Evolutionary conservation across 208 protist species (phyloP), one percentile per base, ranked within the genome.

Genomic region (Endotrypanum monterogeii): DNA sequence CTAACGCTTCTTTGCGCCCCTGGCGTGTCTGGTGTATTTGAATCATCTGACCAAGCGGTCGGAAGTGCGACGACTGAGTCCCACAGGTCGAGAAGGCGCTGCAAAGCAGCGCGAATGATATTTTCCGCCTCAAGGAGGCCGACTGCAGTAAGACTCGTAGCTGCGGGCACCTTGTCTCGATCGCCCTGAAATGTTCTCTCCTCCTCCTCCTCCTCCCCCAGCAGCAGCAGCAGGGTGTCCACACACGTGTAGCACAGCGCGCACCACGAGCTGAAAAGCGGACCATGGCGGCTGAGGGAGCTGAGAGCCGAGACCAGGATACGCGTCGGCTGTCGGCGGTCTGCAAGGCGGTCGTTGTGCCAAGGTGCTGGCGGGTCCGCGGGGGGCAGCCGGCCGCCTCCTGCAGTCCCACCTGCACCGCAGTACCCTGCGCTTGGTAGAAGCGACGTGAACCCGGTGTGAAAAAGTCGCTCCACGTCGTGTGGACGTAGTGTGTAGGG

Each of bases 201-300:
- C 39, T 30, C 44, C n/a, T n/a, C n/a, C n/a, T n/a, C n/a, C n/a
- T n/a, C n/a, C n/a, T n/a, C n/a, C n/a, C n/a, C n/a, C n/a, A n/a
- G n/a, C n/a, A n/a, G n/a, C n/a, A 54, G 9, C 35, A 73, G 55
- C 32, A 55, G 63, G 28, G 50, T 14, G 52, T 44, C 50, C 41
- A 80, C 6, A 67, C 76, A 74, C 0, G 35, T 52, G 48, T 71
- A 80, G 37, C 52, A 71, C 55, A 80, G 54, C 1, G 76, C 60
- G 37, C 76, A 80, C 76, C 76, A 80, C 41, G 76, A 41, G 50
- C 70, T 80, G 70, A 80, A 80, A 37, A 80, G 76, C 32, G 76
- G 76, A 0, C 76, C 76, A 46, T 46, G 20, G 5, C 39, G 28
- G 54, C 69, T 74, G 39, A 80, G 65, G 25, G 20, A 23, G 7